Conservation (phyloP, 1,284 basidiomycete genomes). For the Sanguinoderma infundibulare region DNA sequence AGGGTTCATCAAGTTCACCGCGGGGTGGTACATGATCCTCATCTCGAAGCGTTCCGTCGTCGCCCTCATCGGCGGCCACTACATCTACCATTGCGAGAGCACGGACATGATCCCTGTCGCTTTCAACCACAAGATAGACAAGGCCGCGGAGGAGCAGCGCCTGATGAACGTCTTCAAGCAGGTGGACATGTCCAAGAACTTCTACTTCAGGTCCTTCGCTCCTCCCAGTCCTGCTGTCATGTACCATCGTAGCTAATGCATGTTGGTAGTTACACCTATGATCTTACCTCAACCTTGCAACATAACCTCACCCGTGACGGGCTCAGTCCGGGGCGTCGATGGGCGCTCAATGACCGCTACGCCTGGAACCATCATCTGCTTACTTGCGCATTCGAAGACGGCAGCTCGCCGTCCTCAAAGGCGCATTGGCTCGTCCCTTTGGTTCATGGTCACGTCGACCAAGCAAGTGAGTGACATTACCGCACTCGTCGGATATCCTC, state of each 20-base stretch:
- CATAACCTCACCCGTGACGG: constrained; percentile 77
- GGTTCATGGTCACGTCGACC: constrained; percentile 96
- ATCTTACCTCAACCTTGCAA: constrained; percentile 94
- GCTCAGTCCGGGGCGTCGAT: constrained; percentile 40
- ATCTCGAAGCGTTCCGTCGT: constrained; percentile 93
- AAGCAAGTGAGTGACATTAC: constrained; percentile 81
- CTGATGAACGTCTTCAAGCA: constrained; percentile 95
- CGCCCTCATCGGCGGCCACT: constrained; percentile 94
- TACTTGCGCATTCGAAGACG: constrained; percentile 58
- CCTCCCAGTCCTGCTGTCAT: not conserved
- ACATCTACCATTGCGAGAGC: constrained; percentile 96
- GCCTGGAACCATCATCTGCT: constrained; percentile 97
- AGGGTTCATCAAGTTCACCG: constrained; percentile 92
- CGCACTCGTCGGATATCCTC: not conserved
- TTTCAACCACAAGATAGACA: constrained; percentile 79
- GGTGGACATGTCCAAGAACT: constrained; percentile 98
- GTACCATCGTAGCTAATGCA: not conserved
- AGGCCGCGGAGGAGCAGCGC: constrained; percentile 82
- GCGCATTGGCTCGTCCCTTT: constrained; percentile 91
- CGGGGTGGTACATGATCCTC: constrained; percentile 91
- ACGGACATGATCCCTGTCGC: constrained; percentile 84
- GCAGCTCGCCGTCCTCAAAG: constrained; percentile 40
- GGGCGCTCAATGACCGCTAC: constrained; percentile 87
- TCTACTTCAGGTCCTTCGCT: constrained; percentile 88
- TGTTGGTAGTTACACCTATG: constrained; percentile 86